Base-by-base conservation (phyloP, 768 basidiomycete species). In the Leucogyrophana mollusca region DNA sequence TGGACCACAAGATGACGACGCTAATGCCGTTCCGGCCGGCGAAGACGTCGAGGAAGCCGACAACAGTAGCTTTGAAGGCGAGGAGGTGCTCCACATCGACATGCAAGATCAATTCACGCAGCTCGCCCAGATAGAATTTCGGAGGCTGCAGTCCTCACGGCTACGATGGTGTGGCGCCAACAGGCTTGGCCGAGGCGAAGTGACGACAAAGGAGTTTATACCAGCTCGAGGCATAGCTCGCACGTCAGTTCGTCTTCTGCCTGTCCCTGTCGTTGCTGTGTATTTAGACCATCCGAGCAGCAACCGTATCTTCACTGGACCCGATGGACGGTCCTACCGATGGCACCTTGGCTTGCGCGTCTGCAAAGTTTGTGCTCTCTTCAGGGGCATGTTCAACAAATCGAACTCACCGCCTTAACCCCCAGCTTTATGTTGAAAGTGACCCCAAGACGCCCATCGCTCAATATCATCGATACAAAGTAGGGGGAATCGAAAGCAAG, bases 21-120 rank as follows among this genome's bases (percentile, higher is more conserved):
- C 39, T 41, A 14, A 21, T 21, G 10, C 21, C 16, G n/a, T 27
- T 34, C 27, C 46, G 9, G 21, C 23, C 3, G 38, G 20, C n/a
- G 46, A 47, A 30, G 46, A 41, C 9, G 30, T 40, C 30, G 36
- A 40, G 18, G 46, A 16, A 22, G 38, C 25, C 14, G 32, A 42
- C 11, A 21, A 34, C 4, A 18, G 23, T 25, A 38, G 21, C 9
- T 27, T 30, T 10, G 47, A 42, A 16, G 41, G 36, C 7, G 47
- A 44, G 4, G 47, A 44, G 13, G 40, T 33, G 11, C 44, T 32
- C 4, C 30, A 44, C 9, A 3, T 44, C 20, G 42, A 44, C 27
- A 44, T 49, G 47, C 42, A 37, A 39, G 47, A 49, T 39, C 47
- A 33, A 13, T 49, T 49, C 33, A 22, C 42, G 13, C 32, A 33